These are phyloP conservation scores for Cenchrus americanus DNA, from an alignment of 176 grass and related monocot species.

Conservation along the genomic window DNA sequence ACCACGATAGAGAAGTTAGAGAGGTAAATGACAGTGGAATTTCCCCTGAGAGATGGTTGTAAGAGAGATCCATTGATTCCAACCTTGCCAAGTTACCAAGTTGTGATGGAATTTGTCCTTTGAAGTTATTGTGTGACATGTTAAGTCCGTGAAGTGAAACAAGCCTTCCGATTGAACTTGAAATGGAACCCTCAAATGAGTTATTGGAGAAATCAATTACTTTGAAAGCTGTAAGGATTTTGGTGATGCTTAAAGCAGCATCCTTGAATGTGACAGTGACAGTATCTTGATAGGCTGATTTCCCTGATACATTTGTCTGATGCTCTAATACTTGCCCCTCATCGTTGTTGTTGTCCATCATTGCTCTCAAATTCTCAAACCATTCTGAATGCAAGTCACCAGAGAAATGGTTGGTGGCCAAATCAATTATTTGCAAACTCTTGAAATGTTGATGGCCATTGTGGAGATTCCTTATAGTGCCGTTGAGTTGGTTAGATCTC, in stretches of 20 bases:
- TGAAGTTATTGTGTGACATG: conserved; percentile 35
- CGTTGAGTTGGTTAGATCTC: conserved; percentile 27
- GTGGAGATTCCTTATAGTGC: neutral
- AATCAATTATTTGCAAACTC: conserved; percentile 45
- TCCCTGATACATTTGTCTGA: accelerated
- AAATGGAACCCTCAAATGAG: conserved; percentile 28
- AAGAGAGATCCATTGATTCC: conserved; percentile 56
- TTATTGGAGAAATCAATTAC: conserved; percentile 48
- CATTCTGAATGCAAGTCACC: conserved; percentile 2
- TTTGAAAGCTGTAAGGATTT: conserved; percentile 34
- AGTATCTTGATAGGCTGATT: conserved; percentile 3
- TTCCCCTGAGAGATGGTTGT: conserved; percentile 40
- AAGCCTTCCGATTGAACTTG: conserved; percentile 29
- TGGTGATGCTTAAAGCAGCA: conserved; percentile 1
- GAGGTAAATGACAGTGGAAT: conserved; percentile 40
- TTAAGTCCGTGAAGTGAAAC: conserved; percentile 14
- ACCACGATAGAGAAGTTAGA: conserved; percentile 41
- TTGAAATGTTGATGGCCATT: neutral
- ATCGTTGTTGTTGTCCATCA: conserved; percentile 14
- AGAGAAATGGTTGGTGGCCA: conserved; percentile 28
- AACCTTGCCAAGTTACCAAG: conserved; percentile 9
- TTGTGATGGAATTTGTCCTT: conserved; percentile 17
- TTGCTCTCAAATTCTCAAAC: conserved; percentile 35
- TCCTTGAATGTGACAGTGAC: neutral
- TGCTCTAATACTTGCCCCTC: neutral